Evolutionary conservation across 2,329 filamentous ascomycete genomes (phyloP).

Genomic region (Tympanopsis confertula): DNA sequence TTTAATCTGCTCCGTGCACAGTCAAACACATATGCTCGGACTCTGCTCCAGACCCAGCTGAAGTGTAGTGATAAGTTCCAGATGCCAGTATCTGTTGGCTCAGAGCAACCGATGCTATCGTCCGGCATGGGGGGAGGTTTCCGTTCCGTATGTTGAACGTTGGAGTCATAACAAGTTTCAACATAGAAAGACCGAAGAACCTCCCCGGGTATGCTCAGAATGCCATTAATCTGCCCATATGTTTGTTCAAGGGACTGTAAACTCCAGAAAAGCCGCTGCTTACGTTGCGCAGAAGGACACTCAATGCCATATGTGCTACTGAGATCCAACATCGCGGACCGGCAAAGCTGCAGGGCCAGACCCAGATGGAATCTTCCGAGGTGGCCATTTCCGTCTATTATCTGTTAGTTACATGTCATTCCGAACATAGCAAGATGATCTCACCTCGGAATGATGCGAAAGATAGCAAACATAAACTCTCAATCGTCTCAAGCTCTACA

Average conservation of each 20-base stretch:
- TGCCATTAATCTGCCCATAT: conserved; percentile 32
- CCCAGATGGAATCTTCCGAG: conserved; percentile 37
- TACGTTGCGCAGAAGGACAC: conserved; percentile 25
- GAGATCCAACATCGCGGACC: conserved; percentile 34
- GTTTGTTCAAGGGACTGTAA: conserved; percentile 35
- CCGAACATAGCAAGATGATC: not conserved
- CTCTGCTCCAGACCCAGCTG: conserved; percentile 37
- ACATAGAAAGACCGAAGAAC: conserved; percentile 23
- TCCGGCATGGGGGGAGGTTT: conserved; percentile 27
- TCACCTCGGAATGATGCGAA: conserved; percentile 35
- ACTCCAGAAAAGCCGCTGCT: conserved; percentile 38
- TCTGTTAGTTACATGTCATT: conserved; percentile 4
- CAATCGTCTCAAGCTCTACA: conserved; percentile 34
- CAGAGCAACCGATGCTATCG: conserved; percentile 29
- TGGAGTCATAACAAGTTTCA: too few relatives aligned
- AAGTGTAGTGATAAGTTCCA: conserved; percentile 37
- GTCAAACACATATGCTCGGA: conserved; percentile 31
- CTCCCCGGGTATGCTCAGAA: conserved; percentile 27
- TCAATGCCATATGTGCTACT: conserved; percentile 22
- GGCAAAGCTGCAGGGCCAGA: conserved; percentile 35
- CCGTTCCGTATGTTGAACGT: too few relatives aligned
- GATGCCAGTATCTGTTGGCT: conserved; percentile 28
- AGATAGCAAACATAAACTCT: conserved; percentile 35
- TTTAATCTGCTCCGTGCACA: conserved; percentile 32
- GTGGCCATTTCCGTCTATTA: conserved; percentile 31